These are phyloP conservation scores for Geoglossum cookeanum DNA, from an alignment of 2,329 filamentous ascomycete genomes.

Conservation along the genomic window DNA sequence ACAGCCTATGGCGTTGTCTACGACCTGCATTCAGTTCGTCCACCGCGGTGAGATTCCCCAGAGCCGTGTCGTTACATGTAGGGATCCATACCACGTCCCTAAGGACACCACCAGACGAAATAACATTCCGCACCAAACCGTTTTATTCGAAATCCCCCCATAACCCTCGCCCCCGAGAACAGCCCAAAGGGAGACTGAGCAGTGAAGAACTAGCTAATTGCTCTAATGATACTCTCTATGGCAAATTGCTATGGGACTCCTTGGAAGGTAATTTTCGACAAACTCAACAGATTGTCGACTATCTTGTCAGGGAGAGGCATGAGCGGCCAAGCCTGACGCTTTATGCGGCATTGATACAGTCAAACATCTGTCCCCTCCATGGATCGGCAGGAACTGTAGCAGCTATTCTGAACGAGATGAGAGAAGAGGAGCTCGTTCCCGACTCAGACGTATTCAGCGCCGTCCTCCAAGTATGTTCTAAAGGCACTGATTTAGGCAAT, in stretches of 20 bases:
- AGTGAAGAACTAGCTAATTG: slow-evolving; percentile 12
- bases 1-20: slow-evolving; percentile 45
- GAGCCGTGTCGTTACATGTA: not conserved
- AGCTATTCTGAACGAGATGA: slow-evolving; percentile 54
- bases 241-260: slow-evolving; percentile 25
- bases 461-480: slow-evolving; percentile 40
- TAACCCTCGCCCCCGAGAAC: not conserved
- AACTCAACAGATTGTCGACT: slow-evolving; percentile 31
- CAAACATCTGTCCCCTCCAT: slow-evolving; percentile 41
- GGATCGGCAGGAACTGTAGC: slow-evolving; percentile 48
- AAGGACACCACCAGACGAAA: slow-evolving; percentile 1
- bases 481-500: not conserved
- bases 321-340: slow-evolving; percentile 37
- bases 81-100: slow-evolving; percentile 8
- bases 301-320: slow-evolving; percentile 36
- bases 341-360: slow-evolving; percentile 58
- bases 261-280: slow-evolving; percentile 21
- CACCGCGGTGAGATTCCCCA: not conserved
- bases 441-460: slow-evolving; percentile 52
- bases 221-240: slow-evolving; percentile 25
- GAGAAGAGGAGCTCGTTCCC: slow-evolving; percentile 35
- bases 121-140: not conserved
- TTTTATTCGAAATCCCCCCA: not conserved
- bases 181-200: slow-evolving; percentile 2
- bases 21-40: slow-evolving; percentile 27